Percentiles rank a stretch among this genome's conserved stretches.
These are phyloP conservation scores for Penicillium argentinense DNA, from an alignment of 495 filamentous ascomycete genomes.

Conservation along the genomic window DNA sequence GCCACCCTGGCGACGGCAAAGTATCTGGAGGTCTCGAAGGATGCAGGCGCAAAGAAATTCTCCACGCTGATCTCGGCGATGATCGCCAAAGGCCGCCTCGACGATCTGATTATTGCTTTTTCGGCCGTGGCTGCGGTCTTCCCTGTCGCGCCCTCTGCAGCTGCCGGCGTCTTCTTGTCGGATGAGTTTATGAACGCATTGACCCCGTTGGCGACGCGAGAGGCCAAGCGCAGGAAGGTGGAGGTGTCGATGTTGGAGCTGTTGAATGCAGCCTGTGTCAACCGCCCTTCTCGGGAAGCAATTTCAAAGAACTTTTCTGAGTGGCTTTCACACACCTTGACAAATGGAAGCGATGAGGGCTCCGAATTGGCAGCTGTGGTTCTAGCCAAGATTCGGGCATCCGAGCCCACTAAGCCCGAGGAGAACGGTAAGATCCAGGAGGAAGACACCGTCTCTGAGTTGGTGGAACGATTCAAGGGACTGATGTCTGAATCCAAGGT, in stretches of 20 bases:
- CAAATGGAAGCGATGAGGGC: constrained; percentile 60
- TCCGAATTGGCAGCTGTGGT: constrained; percentile 81
- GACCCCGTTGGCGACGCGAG: constrained; percentile 67
- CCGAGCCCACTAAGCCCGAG: constrained; percentile 39
- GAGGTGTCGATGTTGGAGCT: constrained; percentile 83
- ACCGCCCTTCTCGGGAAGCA: constrained; percentile 71
- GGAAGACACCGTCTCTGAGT: constrained; percentile 60
- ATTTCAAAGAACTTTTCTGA: constrained; percentile 76
- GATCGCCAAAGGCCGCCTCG: constrained; percentile 51
- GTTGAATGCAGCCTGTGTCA: constrained; percentile 86
- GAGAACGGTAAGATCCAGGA: constrained; percentile 43
- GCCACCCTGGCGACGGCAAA: constrained; percentile 75
- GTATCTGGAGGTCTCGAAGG: constrained; percentile 72
- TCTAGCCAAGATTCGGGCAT: constrained; percentile 67
- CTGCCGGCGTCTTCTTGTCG: constrained; percentile 74
- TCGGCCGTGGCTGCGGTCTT: constrained; percentile 86
- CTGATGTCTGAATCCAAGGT: constrained; percentile 66
- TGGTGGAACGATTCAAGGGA: constrained; percentile 75
- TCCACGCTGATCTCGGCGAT: constrained; percentile 62
- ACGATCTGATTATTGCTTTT: constrained; percentile 72
- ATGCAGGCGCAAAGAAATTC: constrained; percentile 64
- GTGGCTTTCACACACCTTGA: constrained; percentile 79
- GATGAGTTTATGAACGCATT: constrained; percentile 76
- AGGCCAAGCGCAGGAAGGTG: constrained; percentile 72
- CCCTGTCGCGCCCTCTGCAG: constrained; percentile 71